A percentile compares a stretch with the other conserved stretches of the same genome.
Conservation (phyloP, 2,329 filamentous ascomycete genomes). For the Aspergillus pseudoglaucus region DNA sequence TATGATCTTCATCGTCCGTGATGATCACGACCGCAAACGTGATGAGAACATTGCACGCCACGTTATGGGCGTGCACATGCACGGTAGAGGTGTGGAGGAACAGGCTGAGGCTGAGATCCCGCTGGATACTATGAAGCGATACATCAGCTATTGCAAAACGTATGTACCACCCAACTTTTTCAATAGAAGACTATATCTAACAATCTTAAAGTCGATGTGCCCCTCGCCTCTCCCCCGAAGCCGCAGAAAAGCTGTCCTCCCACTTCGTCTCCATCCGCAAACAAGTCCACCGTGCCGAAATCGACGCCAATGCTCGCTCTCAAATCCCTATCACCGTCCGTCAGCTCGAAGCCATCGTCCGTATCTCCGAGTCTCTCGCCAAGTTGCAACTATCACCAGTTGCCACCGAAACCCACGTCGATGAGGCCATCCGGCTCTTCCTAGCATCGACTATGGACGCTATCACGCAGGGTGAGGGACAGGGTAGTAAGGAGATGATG, state of each 20-base stretch:
- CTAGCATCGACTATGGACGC: constrained; percentile 96
- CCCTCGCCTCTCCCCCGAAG: constrained; percentile 80
- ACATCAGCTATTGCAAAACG: constrained; percentile 95
- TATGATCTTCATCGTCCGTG: constrained; percentile 98
- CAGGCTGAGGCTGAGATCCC: constrained; percentile 80
- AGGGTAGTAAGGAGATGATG: constrained; percentile 80
- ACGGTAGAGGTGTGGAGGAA: constrained; percentile 74
- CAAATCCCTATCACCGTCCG: constrained; percentile 97
- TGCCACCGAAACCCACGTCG: constrained; percentile 85
- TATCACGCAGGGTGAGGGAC: constrained; percentile 78
- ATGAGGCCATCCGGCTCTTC: constrained; percentile 96
- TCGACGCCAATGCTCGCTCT: constrained; percentile 81
- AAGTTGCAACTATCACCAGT: constrained; percentile 82
- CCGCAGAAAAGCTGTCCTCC: constrained; percentile 89
- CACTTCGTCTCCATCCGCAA: constrained; percentile 95
- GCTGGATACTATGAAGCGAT: constrained; percentile 94
- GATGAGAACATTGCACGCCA: constrained; percentile 93
- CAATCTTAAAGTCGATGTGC: constrained; percentile 65
- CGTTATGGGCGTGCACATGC: constrained; percentile 97
- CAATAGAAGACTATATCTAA: constrained; percentile 7
- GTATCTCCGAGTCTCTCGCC: constrained; percentile 91
- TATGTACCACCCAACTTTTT: constrained; percentile 43
- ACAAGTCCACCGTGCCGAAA: constrained; percentile 85
- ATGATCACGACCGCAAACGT: constrained; percentile 82
- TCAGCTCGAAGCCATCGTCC: constrained; percentile 93